These are phyloP conservation scores for Berkeleyomyces rouxiae DNA, from an alignment of 2,329 filamentous ascomycete genomes.

Conservation along the genomic window DNA sequence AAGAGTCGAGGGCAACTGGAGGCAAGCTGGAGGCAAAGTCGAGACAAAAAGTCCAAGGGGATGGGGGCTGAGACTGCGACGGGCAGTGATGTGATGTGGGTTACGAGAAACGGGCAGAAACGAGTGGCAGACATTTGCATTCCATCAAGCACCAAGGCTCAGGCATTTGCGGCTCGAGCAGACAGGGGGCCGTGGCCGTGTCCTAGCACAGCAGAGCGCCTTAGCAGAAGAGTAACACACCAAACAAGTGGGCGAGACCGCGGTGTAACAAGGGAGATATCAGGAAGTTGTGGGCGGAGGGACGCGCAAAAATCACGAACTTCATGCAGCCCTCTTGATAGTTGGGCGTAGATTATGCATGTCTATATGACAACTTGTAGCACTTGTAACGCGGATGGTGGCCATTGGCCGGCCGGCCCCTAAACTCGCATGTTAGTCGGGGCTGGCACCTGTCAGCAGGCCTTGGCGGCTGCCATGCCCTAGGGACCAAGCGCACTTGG, in stretches of 20 bases:
- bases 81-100: neutral
- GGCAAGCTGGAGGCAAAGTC: neutral
- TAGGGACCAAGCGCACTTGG: too few relatives aligned
- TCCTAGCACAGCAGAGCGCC: neutral
- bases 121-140: too few relatives aligned
- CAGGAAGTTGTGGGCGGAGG: neutral
- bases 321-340: neutral
- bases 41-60: neutral
- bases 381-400: too few relatives aligned
- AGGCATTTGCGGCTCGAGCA: too few relatives aligned
- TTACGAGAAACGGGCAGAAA: neutral
- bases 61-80: neutral
- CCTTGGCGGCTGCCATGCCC: too few relatives aligned
- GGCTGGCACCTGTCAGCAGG: too few relatives aligned
- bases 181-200: too few relatives aligned
- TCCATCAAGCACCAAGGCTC: too few relatives aligned
- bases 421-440: too few relatives aligned
- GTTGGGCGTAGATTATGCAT: too few relatives aligned
- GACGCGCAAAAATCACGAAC: neutral
- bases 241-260: neutral
- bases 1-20: neutral
- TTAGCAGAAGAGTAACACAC: neutral
- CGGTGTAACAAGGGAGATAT: neutral
- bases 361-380: too few relatives aligned
- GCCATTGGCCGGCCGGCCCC: too few relatives aligned